Base-by-base conservation (phyloP, 352 stramenopile genomes). In the Saprolegnia parasitica region DNA sequence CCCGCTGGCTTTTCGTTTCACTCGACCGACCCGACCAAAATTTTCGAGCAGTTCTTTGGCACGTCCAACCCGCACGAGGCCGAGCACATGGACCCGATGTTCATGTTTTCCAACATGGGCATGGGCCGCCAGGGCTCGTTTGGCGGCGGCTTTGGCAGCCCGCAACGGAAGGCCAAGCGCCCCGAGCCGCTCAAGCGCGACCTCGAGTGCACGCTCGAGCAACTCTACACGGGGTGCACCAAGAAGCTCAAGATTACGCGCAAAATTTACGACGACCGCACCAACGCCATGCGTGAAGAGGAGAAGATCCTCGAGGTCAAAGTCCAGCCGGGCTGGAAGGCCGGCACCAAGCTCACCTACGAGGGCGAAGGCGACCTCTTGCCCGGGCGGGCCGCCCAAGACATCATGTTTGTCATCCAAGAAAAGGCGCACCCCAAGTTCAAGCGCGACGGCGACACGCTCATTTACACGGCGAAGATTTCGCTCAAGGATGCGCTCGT, bases 311-410 rank as follows among this genome's bases (percentile, higher is more conserved):
- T 99, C 24, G 98, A 98, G 24, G 90, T 99, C 50, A 89, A 96
- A 68, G 81, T 99, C 4, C 84, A 94, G 40, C 92, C 95, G n/a
- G 98, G 98, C 49, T 99, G 98, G 92, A 93, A 98, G 67, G 84
- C 97, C 50, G 96, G 96, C 56, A 97, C 98, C 46, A 87, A 92
- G 63, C 96, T 99, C 73, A 98, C 91, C 4, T 99, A 98, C 75
- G 96, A 98, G 78, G 85, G 90, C 29, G 78, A 96, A 71, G 87
- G 84, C 24, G 95, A 98, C 63, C 77, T 90, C 70, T 62, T 97
- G 18, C 91, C 95, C 18, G 91, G 95, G 21, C 90, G 95, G 37
- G 89, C 89, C 37, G 78, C 97, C 5, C 96, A 98, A 71, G 93
- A 99, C 76, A 88, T 99, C 64, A 88, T 98, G 70, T 98, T 99